phyloP scores from a whole-genome alignment of 345 rosid species.

The Arabis alpina region DNA sequence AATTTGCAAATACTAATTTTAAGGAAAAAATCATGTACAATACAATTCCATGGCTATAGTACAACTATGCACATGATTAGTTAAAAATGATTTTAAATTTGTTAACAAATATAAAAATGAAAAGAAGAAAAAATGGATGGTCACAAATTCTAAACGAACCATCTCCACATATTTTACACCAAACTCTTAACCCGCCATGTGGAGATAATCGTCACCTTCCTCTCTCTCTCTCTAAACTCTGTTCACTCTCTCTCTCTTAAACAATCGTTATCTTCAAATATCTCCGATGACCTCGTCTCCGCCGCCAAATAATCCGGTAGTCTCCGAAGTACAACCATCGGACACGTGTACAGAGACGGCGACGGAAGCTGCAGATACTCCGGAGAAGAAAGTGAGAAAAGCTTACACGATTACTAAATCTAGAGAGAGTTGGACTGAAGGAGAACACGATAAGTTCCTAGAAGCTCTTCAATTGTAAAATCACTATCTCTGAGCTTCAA shows the following conservation, averaged over 20 bases:
- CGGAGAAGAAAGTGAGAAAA: conserved; percentile 75
- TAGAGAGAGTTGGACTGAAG: conserved; percentile 95
- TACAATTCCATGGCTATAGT: too few species aligned
- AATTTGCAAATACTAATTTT: too few species aligned
- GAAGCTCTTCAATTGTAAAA: conserved; percentile 92
- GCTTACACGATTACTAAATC: conserved; percentile 90
- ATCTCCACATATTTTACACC: conserved; percentile 40
- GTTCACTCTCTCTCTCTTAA: conserved; percentile 31
- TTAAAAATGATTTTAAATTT: not conserved
- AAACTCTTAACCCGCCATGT: conserved; percentile 41
- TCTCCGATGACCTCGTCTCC: conserved; percentile 38
- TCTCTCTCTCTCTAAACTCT: conserved; percentile 9
- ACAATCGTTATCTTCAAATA: conserved; percentile 18
- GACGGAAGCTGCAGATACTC: conserved; percentile 51
- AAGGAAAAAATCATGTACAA: too few species aligned
- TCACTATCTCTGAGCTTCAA: not conserved
- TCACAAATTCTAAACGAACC: conserved; percentile 35
- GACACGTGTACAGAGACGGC: conserved; percentile 33
- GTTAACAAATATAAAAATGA: not conserved
- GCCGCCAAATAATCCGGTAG: conserved; percentile 24
- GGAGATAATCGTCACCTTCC: conserved; percentile 20
- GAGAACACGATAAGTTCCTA: conserved; percentile 92
- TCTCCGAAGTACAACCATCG: conserved; percentile 24
- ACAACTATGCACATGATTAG: too few species aligned
- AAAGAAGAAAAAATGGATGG: conserved; percentile 34